A percentile compares a stretch with the other conserved stretches of the same genome.
Conservation (phyloP, 192 early-diverging fungal genomes). For the Backusella circina region DNA sequence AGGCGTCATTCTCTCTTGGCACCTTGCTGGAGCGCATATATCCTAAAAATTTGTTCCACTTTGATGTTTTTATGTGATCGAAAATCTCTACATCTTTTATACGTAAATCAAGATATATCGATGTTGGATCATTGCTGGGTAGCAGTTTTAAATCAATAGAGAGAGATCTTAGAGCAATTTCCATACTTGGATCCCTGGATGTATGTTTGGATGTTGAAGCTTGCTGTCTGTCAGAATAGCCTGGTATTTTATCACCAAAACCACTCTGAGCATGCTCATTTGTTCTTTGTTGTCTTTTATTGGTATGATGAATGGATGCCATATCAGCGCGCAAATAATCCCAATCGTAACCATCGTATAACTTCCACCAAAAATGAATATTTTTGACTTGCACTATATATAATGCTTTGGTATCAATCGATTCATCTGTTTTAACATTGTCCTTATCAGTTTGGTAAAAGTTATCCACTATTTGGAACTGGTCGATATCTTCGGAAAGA, state of each 20-base stretch:
- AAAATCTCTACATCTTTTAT: constrained; percentile 70
- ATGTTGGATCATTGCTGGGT: constrained; percentile 38
- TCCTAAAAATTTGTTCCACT: constrained; percentile 75
- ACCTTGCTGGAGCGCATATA: constrained; percentile 52
- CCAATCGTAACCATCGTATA: constrained; percentile 74
- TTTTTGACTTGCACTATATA: constrained; percentile 52
- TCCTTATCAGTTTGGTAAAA: constrained; percentile 42
- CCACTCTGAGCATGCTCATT: background rate
- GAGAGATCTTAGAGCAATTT: constrained; percentile 48
- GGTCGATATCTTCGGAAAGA: constrained; percentile 15
- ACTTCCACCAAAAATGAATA: constrained; percentile 54
- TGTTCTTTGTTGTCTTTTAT: background rate
- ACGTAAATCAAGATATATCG: constrained; percentile 42
- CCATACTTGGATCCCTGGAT: constrained; percentile 45
- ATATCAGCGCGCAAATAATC: constrained; percentile 30
- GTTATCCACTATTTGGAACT: background rate
- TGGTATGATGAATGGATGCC: background rate
- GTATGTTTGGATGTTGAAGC: constrained; percentile 12
- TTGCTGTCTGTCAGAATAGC: background rate
- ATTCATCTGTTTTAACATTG: constrained; percentile 36
- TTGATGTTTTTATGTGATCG: constrained; percentile 70
- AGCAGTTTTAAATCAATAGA: constrained; percentile 54
- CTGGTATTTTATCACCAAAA: background rate
- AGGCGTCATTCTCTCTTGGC: constrained; percentile 57
- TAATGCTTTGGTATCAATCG: constrained; percentile 13